A percentile compares a stretch with the other conserved stretches of the same genome.
These are phyloP conservation scores for Lactifluus rugatus DNA, from an alignment of 768 basidiomycete species.

Conservation along the genomic window DNA sequence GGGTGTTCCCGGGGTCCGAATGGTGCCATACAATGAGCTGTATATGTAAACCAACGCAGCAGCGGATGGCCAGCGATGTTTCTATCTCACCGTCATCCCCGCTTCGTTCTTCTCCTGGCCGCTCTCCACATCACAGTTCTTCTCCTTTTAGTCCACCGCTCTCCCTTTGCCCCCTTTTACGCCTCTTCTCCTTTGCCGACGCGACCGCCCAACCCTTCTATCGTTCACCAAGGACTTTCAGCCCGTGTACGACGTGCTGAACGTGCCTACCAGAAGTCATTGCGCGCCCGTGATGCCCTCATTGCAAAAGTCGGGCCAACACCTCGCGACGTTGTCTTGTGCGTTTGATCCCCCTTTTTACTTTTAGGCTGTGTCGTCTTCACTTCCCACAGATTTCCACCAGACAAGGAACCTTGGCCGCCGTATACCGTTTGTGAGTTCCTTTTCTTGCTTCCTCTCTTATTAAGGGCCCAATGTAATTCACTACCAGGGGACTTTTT, in stretches of 20 bases:
- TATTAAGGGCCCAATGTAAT: not conserved
- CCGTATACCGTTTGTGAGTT: slow-evolving; percentile 19
- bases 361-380: not conserved
- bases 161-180: not conserved
- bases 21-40: too few species aligned
- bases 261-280: slow-evolving; percentile 16
- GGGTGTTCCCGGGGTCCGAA: too few species aligned
- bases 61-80: not conserved
- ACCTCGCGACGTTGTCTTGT: slow-evolving; percentile 11
- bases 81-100: slow-evolving; percentile 16
- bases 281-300: slow-evolving; percentile 13
- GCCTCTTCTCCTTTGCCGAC: not conserved
- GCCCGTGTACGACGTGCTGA: slow-evolving; percentile 12
- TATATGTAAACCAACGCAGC: too few species aligned
- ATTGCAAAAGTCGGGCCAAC: slow-evolving; percentile 16
- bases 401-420: slow-evolving; percentile 19
- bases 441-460: too few species aligned
- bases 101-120: slow-evolving; percentile 17
- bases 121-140: slow-evolving; percentile 10
- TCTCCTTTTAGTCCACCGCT: slow-evolving; percentile 10
- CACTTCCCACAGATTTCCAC: slow-evolving; percentile 15
- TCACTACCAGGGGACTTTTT: slow-evolving; percentile 37
- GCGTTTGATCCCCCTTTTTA: not conserved
- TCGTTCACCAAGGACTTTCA: not conserved
- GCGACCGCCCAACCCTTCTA: not conserved